phyloP scores from a whole-genome alignment of 106 monocot species.

The Dioscorea zingiberensis region DNA sequence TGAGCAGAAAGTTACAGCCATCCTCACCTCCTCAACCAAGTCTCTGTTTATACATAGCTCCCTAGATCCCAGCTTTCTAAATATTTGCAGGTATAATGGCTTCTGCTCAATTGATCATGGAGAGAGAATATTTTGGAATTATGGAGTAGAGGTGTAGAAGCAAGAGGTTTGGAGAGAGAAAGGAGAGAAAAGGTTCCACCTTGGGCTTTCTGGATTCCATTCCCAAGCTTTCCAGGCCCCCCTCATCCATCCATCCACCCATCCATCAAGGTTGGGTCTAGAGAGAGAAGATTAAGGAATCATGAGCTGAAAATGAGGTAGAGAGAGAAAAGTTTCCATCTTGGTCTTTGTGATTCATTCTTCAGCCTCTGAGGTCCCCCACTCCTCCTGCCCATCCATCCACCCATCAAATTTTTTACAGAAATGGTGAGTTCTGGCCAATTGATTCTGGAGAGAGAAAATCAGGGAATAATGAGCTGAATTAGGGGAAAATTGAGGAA shows the following conservation, averaged over 20 bases:
- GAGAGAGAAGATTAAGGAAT: conserved; percentile 1
- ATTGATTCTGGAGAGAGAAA: too few relatives aligned
- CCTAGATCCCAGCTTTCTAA: neutral
- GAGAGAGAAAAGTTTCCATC: neutral
- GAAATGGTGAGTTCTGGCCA: neutral
- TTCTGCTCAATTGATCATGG: neutral
- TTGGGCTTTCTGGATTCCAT: neutral
- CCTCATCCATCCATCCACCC: neutral
- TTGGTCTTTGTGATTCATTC: neutral
- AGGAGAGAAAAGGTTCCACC: neutral
- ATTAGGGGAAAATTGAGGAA: too few relatives aligned
- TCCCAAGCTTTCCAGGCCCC: neutral
- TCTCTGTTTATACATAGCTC: too few relatives aligned
- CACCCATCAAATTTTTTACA: neutral
- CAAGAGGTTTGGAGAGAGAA: neutral
- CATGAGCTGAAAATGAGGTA: neutral
- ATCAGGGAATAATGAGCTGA: too few relatives aligned
- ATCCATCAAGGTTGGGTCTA: neutral
- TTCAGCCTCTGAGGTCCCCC: neutral
- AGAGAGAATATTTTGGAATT: too few relatives aligned
- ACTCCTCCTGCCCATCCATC: neutral
- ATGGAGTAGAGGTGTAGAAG: too few relatives aligned
- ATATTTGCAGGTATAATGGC: neutral
- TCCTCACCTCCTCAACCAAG: too few relatives aligned
- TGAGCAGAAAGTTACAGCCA: too few relatives aligned